Base-by-base conservation (phyloP, 2,329 filamentous ascomycete genomes). In the Helicocarpus griseus region DNA sequence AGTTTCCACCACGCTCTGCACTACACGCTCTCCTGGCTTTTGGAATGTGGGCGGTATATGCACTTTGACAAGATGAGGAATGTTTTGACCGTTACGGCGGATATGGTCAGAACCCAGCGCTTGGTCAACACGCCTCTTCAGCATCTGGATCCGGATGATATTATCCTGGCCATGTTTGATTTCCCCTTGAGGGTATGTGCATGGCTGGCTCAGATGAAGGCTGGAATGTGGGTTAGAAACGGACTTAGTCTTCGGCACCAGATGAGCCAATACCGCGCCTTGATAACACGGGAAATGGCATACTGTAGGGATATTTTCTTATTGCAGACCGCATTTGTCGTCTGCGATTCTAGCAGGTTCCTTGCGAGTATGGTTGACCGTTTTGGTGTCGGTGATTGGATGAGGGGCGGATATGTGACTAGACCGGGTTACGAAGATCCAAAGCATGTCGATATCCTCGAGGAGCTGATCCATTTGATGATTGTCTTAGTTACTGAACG, bases 1-100 rank as follows among this genome's bases (percentile, higher is more conserved):
- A 97, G 93, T 71, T 97, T 98, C 69, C 93, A 98, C 64, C 93
- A 98, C 66, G 89, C 89, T 1, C 77, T 98, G 26, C 93, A 98
- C 69, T 98, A 97, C 66, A 94, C 89, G 0, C 73, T 97, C 1
- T 98, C 93, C 0, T 98, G 93, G 93, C 75, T 98, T 35, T 80
- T 98, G 53, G 93, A 98, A 66, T 87, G 86, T 59, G 93, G 84
- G 41, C 89, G 90, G 63, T 78, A 80, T 46, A 83, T 95, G 73
- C 74, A 80, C 29, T 76, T 77, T 7, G 79, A 84, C 19, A 77
- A 85, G 46, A 75, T 97, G 56, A 79, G 76, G 40, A 75, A 77
- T 2, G 70, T 95, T 5, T 72, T 98, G 40, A 78, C 78, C 58
- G 90, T 91, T 64, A 83, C 85, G 8, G 76, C 81, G 1, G 77